Percentiles rank a stretch among this genome's conserved stretches.
Evolutionary conservation across 139 green algal species (phyloP).

Genomic region (Tetraselmis chui): DNA sequence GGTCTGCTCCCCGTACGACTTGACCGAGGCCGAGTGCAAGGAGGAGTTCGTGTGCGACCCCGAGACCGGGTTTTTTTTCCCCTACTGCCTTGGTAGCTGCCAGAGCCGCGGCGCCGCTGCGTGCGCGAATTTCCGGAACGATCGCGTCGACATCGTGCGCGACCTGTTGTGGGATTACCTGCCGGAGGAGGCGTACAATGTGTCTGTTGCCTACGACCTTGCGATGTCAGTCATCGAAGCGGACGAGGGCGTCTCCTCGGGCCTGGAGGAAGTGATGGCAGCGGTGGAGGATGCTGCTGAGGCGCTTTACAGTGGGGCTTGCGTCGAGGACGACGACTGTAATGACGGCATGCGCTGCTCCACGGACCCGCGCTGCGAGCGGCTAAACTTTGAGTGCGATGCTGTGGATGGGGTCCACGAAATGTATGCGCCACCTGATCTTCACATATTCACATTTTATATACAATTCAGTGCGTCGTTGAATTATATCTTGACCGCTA

Average conservation of each 20-base stretch:
- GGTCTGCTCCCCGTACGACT: neutral
- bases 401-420: neutral
- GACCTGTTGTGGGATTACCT: neutral
- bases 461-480: too few species aligned
- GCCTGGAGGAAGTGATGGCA: neutral
- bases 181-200: neutral
- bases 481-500: too few species aligned
- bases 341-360: neutral
- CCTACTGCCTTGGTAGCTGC: neutral
- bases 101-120: neutral
- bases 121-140: neutral
- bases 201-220: neutral
- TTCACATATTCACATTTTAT: too few species aligned
- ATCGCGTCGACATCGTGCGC: neutral
- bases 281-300: neutral
- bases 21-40: neutral
- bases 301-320: neutral
- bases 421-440: neutral
- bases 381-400: neutral
- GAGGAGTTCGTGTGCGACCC: neutral
- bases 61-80: neutral
- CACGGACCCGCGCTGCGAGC: neutral
- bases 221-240: neutral
- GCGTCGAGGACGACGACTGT: neutral
- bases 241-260: neutral